Evolutionary conservation across 139 green algal genomes (phyloP), one percentile per base, ranked within the genome.

Genomic region (Picochlorum sp.): DNA sequence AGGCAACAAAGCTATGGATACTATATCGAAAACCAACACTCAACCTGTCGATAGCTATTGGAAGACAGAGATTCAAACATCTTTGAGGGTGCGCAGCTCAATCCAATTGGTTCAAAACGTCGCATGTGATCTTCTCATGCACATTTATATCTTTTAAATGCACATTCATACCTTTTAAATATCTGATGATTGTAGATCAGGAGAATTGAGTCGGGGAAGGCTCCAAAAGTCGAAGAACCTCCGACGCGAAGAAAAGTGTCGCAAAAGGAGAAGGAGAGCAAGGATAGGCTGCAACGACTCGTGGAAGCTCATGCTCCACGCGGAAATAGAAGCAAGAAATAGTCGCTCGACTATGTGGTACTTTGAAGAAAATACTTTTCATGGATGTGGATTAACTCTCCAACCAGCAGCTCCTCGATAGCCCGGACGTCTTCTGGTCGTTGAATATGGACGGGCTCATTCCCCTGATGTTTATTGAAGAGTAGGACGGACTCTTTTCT

Each of bases 401-500:
- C 7, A 10, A 56, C 11, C 47, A 56, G 2, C 47, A 23, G 15
- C 13, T 30, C 23, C 51, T 37, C 51, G 23, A 37, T 32, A 2
- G 47, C 2, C 21, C 49, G 28, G 4, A 57, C 28, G 2, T 49
- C 4, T 11, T 58, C 44, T 28, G 34, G 34, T 41, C 34, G 34
- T 41, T 14, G 34, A 41, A 18, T 59, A 34, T 34, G 13, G n/a
- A 38, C 51, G 2, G 15, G 51, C 13, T 34, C n/a, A 32, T 59
- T 23, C 20, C 23, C 51, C 20, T 18, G 6, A 18, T 34, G 21
- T 9, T 32, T 23, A 24, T 52, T 51, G 26, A 94, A 69, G 2
- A 95, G 54, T 34, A 69, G 56, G n/a, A 95, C 85, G 5, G 74
- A 20, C 11, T 94, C 77, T 58, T 96, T 92, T 15, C 94, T 77